phyloP scores from a whole-genome alignment of 495 filamentous ascomycete genomes.

The Aspergillus hancockii region DNA sequence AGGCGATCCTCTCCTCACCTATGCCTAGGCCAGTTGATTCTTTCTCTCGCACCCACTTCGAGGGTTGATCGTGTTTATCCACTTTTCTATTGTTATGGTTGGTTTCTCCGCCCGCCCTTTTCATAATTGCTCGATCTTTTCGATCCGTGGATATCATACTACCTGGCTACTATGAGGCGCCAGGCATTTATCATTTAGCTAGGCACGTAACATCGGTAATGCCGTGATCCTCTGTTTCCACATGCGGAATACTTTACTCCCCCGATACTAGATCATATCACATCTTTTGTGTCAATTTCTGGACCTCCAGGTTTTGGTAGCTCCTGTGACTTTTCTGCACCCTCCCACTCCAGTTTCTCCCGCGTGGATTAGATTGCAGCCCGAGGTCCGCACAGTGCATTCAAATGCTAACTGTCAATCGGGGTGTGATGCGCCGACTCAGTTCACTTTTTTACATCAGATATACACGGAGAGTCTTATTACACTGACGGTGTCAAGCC shows the following conservation, averaged over 20 bases:
- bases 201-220: slow-evolving; percentile 1
- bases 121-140: background rate
- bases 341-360: background rate
- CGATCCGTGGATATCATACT: background rate
- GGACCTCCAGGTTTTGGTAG: background rate
- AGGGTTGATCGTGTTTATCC: slow-evolving; percentile 1
- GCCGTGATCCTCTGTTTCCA: slow-evolving; percentile 2
- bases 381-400: slow-evolving; percentile 5
- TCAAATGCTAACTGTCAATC: slow-evolving; percentile 22
- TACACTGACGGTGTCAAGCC: slow-evolving; percentile 14
- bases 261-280: slow-evolving; percentile 11
- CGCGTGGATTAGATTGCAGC: background rate
- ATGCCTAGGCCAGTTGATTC: background rate
- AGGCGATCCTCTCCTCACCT: slow-evolving; percentile 8
- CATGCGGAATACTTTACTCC: slow-evolving; percentile 16
- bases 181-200: background rate
- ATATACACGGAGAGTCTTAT: slow-evolving; percentile 8
- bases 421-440: slow-evolving; percentile 17
- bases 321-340: background rate
- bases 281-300: background rate
- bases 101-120: background rate
- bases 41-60: slow-evolving; percentile 1
- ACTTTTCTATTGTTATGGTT: background rate
- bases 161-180: slow-evolving; percentile 5
- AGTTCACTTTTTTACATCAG: slow-evolving; percentile 9